These are phyloP conservation scores for Penicillium argentinense DNA, from an alignment of 495 filamentous ascomycete genomes.

Conservation along the genomic window DNA sequence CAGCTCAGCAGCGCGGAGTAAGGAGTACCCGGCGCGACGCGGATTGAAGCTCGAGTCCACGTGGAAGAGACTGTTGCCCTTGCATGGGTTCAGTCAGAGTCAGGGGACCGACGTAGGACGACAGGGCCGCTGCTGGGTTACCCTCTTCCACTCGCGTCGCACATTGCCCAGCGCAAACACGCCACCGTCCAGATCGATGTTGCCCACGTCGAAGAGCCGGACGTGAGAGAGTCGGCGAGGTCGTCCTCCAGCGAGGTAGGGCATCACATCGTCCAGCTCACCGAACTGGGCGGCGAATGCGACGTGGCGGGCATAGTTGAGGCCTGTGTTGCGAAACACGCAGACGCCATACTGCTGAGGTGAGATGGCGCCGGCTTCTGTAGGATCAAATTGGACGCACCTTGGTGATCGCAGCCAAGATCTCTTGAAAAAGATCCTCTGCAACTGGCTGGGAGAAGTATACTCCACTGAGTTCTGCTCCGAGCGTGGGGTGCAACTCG, in stretches of 20 bases:
- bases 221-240: slow-evolving; percentile 47
- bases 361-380: too few species aligned
- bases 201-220: slow-evolving; percentile 56
- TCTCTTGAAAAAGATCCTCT: slow-evolving; percentile 47
- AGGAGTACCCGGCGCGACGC: slow-evolving; percentile 53
- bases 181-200: slow-evolving; percentile 39
- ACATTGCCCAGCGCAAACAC: slow-evolving; percentile 15
- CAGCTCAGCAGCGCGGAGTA: slow-evolving; percentile 51
- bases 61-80: slow-evolving; percentile 61
- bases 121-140: background rate
- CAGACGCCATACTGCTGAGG: slow-evolving; percentile 52
- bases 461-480: slow-evolving; percentile 53
- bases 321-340: slow-evolving; percentile 53
- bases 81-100: background rate
- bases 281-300: slow-evolving; percentile 54
- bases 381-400: slow-evolving; percentile 1
- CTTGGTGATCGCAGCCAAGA: slow-evolving; percentile 14
- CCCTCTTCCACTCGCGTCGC: slow-evolving; percentile 39
- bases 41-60: slow-evolving; percentile 61
- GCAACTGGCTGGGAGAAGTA: slow-evolving; percentile 43
- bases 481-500: slow-evolving; percentile 54
- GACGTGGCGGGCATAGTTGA: slow-evolving; percentile 55
- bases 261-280: slow-evolving; percentile 58
- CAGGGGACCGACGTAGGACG: background rate
- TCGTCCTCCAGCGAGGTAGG: slow-evolving; percentile 47